Base-by-base conservation (phyloP, 1,284 basidiomycete genomes). In the Trichosporon sp. region DNA sequence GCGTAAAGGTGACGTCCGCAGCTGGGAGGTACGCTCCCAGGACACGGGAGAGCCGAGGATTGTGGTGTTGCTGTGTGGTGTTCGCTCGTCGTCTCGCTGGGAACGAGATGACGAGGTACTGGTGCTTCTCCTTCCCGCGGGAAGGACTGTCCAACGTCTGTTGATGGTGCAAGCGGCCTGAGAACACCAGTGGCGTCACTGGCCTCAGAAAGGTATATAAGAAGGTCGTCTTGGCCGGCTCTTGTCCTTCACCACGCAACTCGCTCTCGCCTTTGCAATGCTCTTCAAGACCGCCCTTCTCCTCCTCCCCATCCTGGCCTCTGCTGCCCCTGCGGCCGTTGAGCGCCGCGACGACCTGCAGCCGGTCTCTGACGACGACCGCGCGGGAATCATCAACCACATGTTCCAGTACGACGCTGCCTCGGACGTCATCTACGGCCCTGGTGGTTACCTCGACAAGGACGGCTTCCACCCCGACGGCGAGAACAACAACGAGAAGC, bases 321-420 rank as follows among this genome's bases (percentile, higher is more conserved):
- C 56, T 7, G 56, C 56, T 11, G 56, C 56, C 13, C 56, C 56
- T 31, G 29, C 56, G 27, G 18, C 29, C 27, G 27, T 60, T 23
- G 27, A 60, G 56, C 56, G 27, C 56, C 56, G 56, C 18, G 56
- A 60, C 29, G 56, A 60, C 27, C 56, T 60, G 6, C 18, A 29
- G 27, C 27, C 27, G 27, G 56, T 60, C 56, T 60, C 56, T 18
- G 56, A 60, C 27, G 56, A 60, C 56, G 56, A 60, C 21, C 56
- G 56, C 56, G 56, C 56, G 18, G 56, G 56, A 15, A 60, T 60
- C 27, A 60, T 60, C 56, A 60, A 60, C 56, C 27, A 31, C 27
- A 60, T 60, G 56, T 60, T 60, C 56, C 56, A 31, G 27, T 60
- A 60, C 56, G 56, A 60, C 29, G 56, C 27, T 18, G 56, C 56